Conservation (phyloP, 176 grass and related monocot species). For the Saccharum officinarum region DNA sequence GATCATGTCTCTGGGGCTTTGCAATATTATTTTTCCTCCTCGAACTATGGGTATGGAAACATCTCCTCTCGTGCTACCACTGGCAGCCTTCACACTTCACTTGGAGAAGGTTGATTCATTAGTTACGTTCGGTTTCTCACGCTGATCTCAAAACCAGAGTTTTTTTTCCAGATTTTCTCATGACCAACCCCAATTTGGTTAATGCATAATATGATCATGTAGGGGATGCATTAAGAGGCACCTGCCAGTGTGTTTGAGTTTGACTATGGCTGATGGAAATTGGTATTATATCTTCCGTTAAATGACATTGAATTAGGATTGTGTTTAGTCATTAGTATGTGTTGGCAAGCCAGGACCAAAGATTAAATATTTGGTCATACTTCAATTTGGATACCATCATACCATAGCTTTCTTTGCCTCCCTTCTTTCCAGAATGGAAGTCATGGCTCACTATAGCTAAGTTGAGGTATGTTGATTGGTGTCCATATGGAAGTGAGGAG, state of each 20-base stretch:
- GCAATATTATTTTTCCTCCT: conserved; percentile 9
- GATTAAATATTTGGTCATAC: not conserved
- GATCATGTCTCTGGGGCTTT: not conserved
- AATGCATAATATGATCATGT: not conserved
- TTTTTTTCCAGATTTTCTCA: not conserved
- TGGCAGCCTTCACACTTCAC: not conserved
- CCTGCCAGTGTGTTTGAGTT: not conserved
- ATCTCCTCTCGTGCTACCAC: not conserved
- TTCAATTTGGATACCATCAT: not conserved
- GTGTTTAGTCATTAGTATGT: conserved; percentile 15
- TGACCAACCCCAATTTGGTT: not conserved
- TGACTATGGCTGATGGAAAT: not conserved
- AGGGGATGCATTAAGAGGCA: not conserved
- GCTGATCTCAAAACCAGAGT: not conserved
- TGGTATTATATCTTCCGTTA: not conserved
- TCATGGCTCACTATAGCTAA: not conserved
- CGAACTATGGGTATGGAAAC: not conserved
- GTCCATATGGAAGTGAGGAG: not conserved
- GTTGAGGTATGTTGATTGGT: not conserved
- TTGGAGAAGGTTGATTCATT: not conserved
- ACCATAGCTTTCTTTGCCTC: not conserved
- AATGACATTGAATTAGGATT: not conserved
- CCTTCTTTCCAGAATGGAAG: not conserved
- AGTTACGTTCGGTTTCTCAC: not conserved
- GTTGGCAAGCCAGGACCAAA: not conserved